Evolutionary conservation across 2,329 filamentous ascomycete species (phyloP), one percentile per base, ranked within the genome.

Genomic region (Ophiostoma ulmi): DNA sequence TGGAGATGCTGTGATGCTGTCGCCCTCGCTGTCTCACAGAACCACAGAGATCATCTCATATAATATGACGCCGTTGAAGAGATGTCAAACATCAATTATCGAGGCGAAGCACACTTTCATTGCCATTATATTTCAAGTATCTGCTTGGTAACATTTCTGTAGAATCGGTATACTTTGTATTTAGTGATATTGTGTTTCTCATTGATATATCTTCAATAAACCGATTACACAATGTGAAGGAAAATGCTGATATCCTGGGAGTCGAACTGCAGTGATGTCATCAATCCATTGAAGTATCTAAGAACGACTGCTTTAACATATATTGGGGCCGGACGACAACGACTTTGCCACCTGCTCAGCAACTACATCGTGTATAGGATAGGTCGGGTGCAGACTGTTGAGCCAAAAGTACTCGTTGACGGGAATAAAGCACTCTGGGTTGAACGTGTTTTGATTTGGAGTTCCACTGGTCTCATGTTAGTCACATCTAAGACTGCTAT

Each of bases 391-490:
- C 73, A 90, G 76, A 55, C 77, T 81, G 74, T 90, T 89, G 39
- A 89, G 79, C 88, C 87, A 90, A 74, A 90, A 84, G 76, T 89
- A 90, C 78, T 89, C 79, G 75, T 89, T 85, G 2, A 88, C 86
- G 0, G 85, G 79, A 64, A 86, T 77, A 1, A 80, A 80, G 76
- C 88, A 90, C 67, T 79, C 81, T 5, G 80, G 75, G 67, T 77
- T 77, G 44, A 81, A 76, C 3, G 80, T 82, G 69, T 84, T 77
- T 52, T 22, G 20, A 4, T n/a, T 17, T 2, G 63, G 63, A 22
- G 63, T 65, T n/a, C 63, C 63, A 14, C 63, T 65, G 5, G 3
- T 4, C 20, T 8, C 20, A 22, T 14, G 63, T 65, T 39, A 65
- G 63, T 36, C 4, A 20, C 26, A n/a, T 2, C 6, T 20, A 39